Conservation (phyloP, 2,329 filamentous ascomycete genomes). For the Claviceps maximensis region DNA sequence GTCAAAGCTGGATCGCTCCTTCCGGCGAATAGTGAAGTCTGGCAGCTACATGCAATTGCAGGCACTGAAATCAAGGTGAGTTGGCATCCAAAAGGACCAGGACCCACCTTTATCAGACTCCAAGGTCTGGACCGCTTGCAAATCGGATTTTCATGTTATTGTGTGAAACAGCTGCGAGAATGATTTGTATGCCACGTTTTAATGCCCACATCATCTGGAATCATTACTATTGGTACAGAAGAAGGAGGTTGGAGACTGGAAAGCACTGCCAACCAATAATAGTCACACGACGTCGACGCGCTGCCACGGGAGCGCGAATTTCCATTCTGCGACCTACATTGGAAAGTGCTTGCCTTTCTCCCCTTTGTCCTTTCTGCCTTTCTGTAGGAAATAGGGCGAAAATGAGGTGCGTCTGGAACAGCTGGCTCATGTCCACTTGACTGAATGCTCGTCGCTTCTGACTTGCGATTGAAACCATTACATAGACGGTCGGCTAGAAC, state of each 20-base stretch:
- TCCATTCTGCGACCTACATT: background rate
- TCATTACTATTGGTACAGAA: too few species aligned
- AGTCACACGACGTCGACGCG: background rate
- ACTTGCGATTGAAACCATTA: too few species aligned
- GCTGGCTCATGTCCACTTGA: too few species aligned
- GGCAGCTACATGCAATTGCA: background rate
- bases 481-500: background rate
- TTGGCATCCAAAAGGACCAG: conserved; percentile 4
- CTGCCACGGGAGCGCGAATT: background rate
- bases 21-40: background rate
- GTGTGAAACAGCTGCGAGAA: background rate
- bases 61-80: conserved; percentile 8
- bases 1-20: background rate
- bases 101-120: conserved; percentile 2
- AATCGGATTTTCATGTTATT: background rate
- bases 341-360: background rate
- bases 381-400: background rate
- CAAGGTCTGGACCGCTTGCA: background rate
- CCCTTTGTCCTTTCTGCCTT: too few species aligned
- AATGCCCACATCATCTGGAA: background rate
- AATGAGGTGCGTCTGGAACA: too few species aligned
- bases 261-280: background rate
- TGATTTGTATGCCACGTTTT: conserved; percentile 1
- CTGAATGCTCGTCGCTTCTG: too few species aligned
- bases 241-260: background rate